Conservation (phyloP, 2,329 filamentous ascomycete species). For the Arthrobotrys sinensis region DNA sequence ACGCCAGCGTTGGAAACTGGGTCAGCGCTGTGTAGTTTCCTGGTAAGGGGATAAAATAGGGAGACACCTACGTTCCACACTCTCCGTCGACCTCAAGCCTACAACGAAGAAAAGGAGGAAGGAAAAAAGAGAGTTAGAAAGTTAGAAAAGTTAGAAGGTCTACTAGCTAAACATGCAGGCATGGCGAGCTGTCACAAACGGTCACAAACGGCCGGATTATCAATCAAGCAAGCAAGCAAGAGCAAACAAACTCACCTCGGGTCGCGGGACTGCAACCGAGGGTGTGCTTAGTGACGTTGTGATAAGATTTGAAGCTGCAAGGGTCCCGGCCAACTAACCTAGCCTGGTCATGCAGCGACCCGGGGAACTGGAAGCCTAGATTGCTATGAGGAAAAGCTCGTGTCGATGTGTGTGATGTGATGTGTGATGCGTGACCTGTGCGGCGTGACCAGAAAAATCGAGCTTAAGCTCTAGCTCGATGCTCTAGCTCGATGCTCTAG, state of each 20-base stretch:
- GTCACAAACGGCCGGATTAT: constrained; percentile 33
- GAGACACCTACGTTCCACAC: background rate
- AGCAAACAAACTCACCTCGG: constrained; percentile 6
- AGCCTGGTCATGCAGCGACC: constrained; percentile 42
- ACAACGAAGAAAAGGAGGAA: background rate
- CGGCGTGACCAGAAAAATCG: background rate
- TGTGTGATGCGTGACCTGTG: constrained; percentile 25
- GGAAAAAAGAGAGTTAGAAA: background rate
- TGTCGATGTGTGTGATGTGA: constrained; percentile 12
- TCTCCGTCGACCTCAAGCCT: background rate
- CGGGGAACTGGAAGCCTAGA: background rate
- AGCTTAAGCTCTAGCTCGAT: constrained; percentile 10
- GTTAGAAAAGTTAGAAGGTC: too few species aligned
- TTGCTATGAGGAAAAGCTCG: constrained; percentile 23
- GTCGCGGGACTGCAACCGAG: constrained; percentile 32
- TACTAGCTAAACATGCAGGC: background rate
- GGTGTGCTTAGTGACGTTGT: constrained; percentile 32
- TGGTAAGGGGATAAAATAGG: background rate
- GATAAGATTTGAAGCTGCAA: constrained; percentile 41
- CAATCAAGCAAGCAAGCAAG: constrained; percentile 23
- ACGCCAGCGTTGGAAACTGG: constrained; percentile 5
- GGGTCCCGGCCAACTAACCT: constrained; percentile 36
- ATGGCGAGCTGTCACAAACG: background rate
- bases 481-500: background rate
- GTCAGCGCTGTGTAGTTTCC: background rate